Percentiles rank a stretch among this genome's conserved stretches.
Conservation (phyloP, 192 early-diverging fungal species). For the Coemansia sp. region DNA sequence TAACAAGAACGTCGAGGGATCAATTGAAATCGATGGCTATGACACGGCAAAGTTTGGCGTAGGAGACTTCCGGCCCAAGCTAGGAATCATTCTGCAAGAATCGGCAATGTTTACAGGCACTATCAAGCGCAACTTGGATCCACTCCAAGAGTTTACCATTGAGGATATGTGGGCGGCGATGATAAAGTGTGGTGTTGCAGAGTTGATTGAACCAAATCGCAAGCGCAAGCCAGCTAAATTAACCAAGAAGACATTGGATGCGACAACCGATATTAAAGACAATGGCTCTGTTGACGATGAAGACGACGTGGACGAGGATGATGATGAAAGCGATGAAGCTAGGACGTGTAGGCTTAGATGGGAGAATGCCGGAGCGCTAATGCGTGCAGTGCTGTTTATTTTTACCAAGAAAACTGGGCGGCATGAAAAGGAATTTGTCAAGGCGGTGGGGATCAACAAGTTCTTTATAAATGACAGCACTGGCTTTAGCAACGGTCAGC, state of each 20-base stretch:
- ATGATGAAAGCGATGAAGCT: neutral
- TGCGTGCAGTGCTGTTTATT: neutral
- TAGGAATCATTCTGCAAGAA: conserved; percentile 72
- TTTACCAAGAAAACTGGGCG: neutral
- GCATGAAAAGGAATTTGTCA: neutral
- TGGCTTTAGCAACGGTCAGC: conserved; percentile 54
- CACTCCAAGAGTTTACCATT: conserved; percentile 54
- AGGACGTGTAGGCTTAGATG: neutral
- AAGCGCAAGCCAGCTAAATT: neutral
- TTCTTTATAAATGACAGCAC: conserved; percentile 23
- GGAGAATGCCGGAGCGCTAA: neutral
- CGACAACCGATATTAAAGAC: neutral
- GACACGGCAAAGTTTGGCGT: conserved; percentile 66
- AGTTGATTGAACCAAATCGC: neutral
- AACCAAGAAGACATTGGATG: neutral
- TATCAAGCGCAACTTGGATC: conserved; percentile 68
- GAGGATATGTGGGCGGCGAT: conserved; percentile 66
- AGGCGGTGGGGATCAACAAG: neutral
- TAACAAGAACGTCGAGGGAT: conserved; percentile 54
- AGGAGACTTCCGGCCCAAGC: conserved; percentile 37
- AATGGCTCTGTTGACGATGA: neutral
- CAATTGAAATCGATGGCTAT: conserved; percentile 70
- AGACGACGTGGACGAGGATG: conserved; percentile 24
- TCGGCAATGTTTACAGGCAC: conserved; percentile 66
- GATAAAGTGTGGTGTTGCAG: conserved; percentile 9